Conservation (phyloP, 257 asterid genomes). For the Agastache rugosa region DNA sequence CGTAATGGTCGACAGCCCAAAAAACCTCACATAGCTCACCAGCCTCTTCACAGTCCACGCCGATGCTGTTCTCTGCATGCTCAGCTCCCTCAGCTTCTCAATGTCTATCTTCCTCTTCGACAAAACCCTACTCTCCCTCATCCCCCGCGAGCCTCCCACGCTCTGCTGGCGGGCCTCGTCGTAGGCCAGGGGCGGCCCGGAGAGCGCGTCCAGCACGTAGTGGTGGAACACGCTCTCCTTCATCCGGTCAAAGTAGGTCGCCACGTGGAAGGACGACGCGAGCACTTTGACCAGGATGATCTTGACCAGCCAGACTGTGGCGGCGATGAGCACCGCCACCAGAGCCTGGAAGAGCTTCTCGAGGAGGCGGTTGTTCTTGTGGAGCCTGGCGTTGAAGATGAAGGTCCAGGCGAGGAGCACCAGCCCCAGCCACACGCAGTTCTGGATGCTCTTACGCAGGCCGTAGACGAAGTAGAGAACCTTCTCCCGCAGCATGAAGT, state of each 20-base stretch:
- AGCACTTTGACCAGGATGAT: constrained; percentile 55
- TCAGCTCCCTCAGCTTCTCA: constrained; percentile 56
- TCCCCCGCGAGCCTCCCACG: constrained; percentile 34
- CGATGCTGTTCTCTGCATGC: constrained; percentile 52
- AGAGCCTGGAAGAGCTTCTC: constrained; percentile 50
- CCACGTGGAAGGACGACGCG: constrained; percentile 65
- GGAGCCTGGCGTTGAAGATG: constrained; percentile 50
- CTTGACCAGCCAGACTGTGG: constrained; percentile 64
- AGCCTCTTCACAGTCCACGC: constrained; percentile 66
- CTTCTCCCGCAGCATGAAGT: constrained; percentile 62
- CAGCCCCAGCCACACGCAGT: constrained; percentile 62
- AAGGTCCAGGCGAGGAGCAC: constrained; percentile 56
- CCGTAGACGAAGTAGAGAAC: constrained; percentile 66
- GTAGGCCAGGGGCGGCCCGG: constrained; percentile 56
- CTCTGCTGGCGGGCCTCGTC: constrained; percentile 2
- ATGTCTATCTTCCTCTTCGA: constrained; percentile 59
- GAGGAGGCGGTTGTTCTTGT: constrained; percentile 44
- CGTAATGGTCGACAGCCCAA: constrained; percentile 60
- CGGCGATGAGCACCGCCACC: constrained; percentile 52
- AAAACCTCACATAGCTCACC: constrained; percentile 58
- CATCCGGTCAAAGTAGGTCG: constrained; percentile 66
- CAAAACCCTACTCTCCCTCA: constrained; percentile 43
- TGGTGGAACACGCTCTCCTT: constrained; percentile 63
- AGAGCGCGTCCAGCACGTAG: constrained; percentile 57
- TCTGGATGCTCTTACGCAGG: constrained; percentile 56